Base-by-base conservation (phyloP, 768 basidiomycete species). In the Lentinula aciculospora region DNA sequence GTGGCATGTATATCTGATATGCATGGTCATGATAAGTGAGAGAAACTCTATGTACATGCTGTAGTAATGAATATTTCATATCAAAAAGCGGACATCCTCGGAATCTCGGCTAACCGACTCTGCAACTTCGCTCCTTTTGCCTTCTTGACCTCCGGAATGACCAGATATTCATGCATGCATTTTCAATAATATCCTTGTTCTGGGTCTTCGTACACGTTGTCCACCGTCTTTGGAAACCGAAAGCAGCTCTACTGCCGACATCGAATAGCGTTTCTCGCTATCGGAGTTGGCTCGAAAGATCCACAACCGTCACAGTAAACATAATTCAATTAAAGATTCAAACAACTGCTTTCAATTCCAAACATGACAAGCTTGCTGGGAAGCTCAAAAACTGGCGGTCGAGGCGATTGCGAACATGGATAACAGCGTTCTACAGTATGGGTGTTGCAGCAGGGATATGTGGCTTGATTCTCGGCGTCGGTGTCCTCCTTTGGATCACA, bases 271-370 rank as follows among this genome's bases (percentile, higher is more conserved):
- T 19, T 13, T 19, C 49, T 21, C 49, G 49, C 19, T n/a, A 4
- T 12, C 25, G 55, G 27, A 32, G 19, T 13, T 48, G 25, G 29
- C 19, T 12, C 5, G 29, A 29, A 19, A 27, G 8, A 4, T 57
- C 46, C 40, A 57, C 46, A 6, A 47, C 19, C 3, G 32, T 57
- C 13, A 36, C 46, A 7, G 8, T 72, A 42, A 69, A 60, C 44
- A 62, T 61, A 34, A 40, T 77, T 0, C 74, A 77, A 53, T 60
- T 80, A 17, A 69, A 69, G 49, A 58, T 84, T 56, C 76, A 81
- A 61, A 84, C 83, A 0, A 74, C 79, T 0, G 71, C 68, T 1
- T 77, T 76, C 69, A 87, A 87, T 60, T 62, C 60, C 3, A 46
- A 62, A 2, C 84, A 87, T 60, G 82, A 84, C 63, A 27, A 58